Evolutionary conservation across 495 filamentous ascomycete species (phyloP).

Genomic region (Aspergillus baeticus): DNA sequence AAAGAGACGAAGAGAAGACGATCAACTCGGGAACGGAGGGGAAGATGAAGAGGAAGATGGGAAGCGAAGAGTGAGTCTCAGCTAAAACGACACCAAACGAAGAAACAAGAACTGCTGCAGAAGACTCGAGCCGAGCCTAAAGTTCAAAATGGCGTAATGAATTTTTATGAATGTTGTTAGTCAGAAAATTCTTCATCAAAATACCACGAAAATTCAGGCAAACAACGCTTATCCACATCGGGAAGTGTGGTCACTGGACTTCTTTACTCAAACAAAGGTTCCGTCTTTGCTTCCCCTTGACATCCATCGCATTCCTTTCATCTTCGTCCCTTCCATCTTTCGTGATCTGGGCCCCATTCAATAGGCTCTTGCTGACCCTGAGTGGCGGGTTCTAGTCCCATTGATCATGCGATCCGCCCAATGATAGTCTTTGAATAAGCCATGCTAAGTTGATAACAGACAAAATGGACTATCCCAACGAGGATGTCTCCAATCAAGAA

Average conservation of each 20-base stretch:
- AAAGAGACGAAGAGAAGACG: slow-evolving; percentile 11
- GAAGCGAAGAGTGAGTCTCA: background rate
- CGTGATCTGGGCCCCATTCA: background rate
- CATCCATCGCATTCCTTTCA: background rate
- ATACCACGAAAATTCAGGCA: background rate
- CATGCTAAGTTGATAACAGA: background rate
- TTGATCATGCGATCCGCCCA: slow-evolving; percentile 1
- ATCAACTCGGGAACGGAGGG: slow-evolving; percentile 23
- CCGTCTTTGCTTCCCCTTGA: background rate
- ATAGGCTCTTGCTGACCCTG: no score
- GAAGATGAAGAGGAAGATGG: slow-evolving; percentile 20
- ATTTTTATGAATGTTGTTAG: background rate
- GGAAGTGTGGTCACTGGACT: slow-evolving; percentile 14
- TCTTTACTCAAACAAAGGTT: background rate
- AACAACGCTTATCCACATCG: slow-evolving; percentile 3
- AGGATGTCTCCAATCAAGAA: slow-evolving; percentile 18
- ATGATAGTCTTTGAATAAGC: slow-evolving; percentile 7
- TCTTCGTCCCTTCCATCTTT: slow-evolving; percentile 2
- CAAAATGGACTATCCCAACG: slow-evolving; percentile 26
- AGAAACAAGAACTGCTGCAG: slow-evolving; percentile 1
- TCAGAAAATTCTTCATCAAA: background rate
- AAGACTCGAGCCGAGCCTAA: slow-evolving; percentile 7
- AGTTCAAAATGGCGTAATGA: background rate
- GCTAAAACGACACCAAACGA: background rate
- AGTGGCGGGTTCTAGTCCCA: no score